Conservation (phyloP, 306 rosid species). For the Ceratonia siliqua region DNA sequence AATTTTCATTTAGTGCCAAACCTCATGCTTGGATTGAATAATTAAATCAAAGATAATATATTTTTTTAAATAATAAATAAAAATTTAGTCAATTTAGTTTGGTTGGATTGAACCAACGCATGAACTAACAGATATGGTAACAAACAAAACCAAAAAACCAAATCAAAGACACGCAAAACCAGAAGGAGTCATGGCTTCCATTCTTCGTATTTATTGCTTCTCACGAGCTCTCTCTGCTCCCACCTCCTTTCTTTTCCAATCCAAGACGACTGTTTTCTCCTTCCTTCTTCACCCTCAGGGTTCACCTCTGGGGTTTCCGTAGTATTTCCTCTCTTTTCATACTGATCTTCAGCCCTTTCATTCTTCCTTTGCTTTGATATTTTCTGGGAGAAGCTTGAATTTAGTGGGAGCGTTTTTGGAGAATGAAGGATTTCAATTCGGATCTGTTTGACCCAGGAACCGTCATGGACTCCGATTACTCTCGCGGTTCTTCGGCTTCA, state of each 20-base stretch:
- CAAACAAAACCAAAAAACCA: background rate
- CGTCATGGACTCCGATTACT: conserved; percentile 65
- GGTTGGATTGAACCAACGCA: background rate
- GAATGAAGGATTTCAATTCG: conserved; percentile 50
- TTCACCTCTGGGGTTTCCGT: conserved; percentile 7
- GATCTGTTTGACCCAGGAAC: conserved; percentile 83
- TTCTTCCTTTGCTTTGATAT: background rate
- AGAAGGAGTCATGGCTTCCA: background rate
- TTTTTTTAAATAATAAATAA: too few relatives aligned
- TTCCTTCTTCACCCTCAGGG: background rate
- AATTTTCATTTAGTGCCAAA: background rate
- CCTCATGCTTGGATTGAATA: background rate
- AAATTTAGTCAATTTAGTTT: too few relatives aligned
- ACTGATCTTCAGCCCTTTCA: too few relatives aligned
- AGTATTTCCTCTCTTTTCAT: background rate
- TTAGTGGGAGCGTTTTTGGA: background rate
- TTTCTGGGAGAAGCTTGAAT: background rate
- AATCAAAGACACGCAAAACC: background rate
- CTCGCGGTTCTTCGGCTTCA: conserved; percentile 50
- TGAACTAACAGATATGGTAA: background rate
- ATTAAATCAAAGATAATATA: too few relatives aligned
- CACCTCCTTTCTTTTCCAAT: background rate
- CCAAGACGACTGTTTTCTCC: background rate
- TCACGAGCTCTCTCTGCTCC: background rate
- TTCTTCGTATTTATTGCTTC: background rate